These are phyloP conservation scores for Ceratocystis papillata DNA, from an alignment of 2,329 filamentous ascomycete species.

Conservation along the genomic window DNA sequence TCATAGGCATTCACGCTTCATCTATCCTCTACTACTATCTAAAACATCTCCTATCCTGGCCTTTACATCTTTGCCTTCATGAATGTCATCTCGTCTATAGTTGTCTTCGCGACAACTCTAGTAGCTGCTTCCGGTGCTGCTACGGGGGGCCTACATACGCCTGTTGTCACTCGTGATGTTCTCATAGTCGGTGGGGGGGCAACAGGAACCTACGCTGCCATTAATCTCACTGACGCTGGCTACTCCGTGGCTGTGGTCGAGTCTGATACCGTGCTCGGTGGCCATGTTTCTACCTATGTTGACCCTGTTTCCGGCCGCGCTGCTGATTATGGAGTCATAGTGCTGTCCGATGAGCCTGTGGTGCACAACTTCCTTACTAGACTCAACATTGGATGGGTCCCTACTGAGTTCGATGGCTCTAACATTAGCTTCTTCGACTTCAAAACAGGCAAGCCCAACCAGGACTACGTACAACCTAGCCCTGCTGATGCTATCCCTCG, in stretches of 20 bases:
- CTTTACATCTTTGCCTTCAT: neutral
- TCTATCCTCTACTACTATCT: neutral
- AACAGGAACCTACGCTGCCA: conserved; percentile 58
- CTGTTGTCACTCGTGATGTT: conserved; percentile 50
- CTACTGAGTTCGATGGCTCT: neutral
- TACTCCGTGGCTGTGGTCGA: conserved; percentile 61
- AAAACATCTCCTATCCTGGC: neutral
- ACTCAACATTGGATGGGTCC: conserved; percentile 40
- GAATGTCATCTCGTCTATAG: neutral
- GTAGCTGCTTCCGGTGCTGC: conserved; percentile 21
- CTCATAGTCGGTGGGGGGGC: conserved; percentile 61
- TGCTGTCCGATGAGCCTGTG: conserved; percentile 59
- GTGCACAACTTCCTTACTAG: conserved; percentile 76
- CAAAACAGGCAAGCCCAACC: neutral
- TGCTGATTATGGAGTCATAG: conserved; percentile 61
- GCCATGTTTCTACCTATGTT: conserved; percentile 61
- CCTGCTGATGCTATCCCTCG: neutral
- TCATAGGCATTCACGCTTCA: too few relatives aligned
- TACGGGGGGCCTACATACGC: neutral
- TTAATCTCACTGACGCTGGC: conserved; percentile 60
- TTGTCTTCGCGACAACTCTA: neutral
- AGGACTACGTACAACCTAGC: conserved; percentile 7
- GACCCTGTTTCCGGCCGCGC: conserved; percentile 62
- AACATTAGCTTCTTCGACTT: conserved; percentile 19
- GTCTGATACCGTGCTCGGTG: conserved; percentile 61